These are phyloP conservation scores for Sutorius australiensis DNA, from an alignment of 768 basidiomycete genomes.

Conservation along the genomic window DNA sequence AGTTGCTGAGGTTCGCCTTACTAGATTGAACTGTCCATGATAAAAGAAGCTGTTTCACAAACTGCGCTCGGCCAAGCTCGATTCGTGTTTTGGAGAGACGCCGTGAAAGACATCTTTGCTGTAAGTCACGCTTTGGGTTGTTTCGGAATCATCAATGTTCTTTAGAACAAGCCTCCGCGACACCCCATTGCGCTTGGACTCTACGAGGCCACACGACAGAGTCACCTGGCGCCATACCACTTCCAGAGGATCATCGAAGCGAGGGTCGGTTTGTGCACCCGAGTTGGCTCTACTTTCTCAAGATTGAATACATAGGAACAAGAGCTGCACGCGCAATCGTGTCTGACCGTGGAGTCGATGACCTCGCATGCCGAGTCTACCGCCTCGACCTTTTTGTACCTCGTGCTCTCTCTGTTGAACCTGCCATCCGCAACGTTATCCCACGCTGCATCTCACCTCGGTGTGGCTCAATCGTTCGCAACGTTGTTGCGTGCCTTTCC, in stretches of 20 bases:
- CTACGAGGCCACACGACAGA: slow-evolving; percentile 46
- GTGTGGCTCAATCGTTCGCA: slow-evolving; percentile 64
- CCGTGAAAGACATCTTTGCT: slow-evolving; percentile 61
- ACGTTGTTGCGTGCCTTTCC: slow-evolving; percentile 75
- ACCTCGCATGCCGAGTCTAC: slow-evolving; percentile 77
- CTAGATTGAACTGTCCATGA: slow-evolving; percentile 72
- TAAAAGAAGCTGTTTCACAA: slow-evolving; percentile 75
- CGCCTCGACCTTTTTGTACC: slow-evolving; percentile 72
- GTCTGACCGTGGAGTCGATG: slow-evolving; percentile 65
- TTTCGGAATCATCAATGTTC: slow-evolving; percentile 13
- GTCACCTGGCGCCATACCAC: slow-evolving; percentile 65
- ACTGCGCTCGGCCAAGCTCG: slow-evolving; percentile 75
- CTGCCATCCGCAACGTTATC: slow-evolving; percentile 55
- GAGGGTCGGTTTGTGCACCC: slow-evolving; percentile 47
- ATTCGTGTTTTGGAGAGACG: slow-evolving; percentile 86
- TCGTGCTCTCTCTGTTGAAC: slow-evolving; percentile 64
- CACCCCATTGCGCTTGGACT: slow-evolving; percentile 81
- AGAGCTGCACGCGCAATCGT: slow-evolving; percentile 60
- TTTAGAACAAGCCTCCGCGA: slow-evolving; percentile 68
- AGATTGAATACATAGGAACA: slow-evolving; percentile 46
- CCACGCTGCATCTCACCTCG: slow-evolving; percentile 81
- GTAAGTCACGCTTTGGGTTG: slow-evolving; percentile 37
- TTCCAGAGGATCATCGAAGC: slow-evolving; percentile 83
- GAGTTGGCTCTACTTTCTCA: slow-evolving; percentile 10
- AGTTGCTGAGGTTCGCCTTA: slow-evolving; percentile 8